Conservation (phyloP, 805 yeast genomes). For the Ogataea glucozyma region DNA sequence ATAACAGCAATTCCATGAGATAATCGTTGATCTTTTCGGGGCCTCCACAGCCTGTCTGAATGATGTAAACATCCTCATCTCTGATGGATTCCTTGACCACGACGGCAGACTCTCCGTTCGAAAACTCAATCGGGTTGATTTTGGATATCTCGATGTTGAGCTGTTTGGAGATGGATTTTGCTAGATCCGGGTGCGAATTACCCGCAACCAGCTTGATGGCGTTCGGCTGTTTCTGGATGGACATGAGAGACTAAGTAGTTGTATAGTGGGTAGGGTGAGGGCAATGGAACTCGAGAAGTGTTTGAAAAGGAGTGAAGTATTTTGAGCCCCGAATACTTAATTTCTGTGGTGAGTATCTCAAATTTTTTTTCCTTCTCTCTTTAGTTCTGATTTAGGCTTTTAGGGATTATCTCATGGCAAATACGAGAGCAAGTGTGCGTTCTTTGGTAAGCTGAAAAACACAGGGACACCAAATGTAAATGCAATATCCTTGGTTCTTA, state of each 20-base stretch:
- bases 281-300: too few species aligned
- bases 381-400: too few species aligned
- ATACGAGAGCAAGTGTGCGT: too few species aligned
- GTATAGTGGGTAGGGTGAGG: not conserved
- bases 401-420: too few species aligned
- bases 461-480: too few species aligned
- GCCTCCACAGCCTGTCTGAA: conserved; percentile 88
- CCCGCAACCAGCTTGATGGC: conserved; percentile 54
- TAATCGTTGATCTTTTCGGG: conserved; percentile 74
- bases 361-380: too few species aligned
- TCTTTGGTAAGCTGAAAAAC: too few species aligned
- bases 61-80: conserved; percentile 84
- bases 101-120: conserved; percentile 87
- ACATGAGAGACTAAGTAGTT: conserved; percentile 25
- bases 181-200: conserved; percentile 83
- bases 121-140: conserved; percentile 79
- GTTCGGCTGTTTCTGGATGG: conserved; percentile 39
- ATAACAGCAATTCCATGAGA: conserved; percentile 81
- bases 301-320: too few species aligned
- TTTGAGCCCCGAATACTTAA: too few species aligned
- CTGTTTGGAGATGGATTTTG: conserved; percentile 65
- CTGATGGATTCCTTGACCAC: conserved; percentile 85
- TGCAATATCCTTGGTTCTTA: too few species aligned
- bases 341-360: too few species aligned
- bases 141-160: conserved; percentile 70